Evolutionary conservation across 805 yeast species (phyloP).

Genomic region (baker's yeast (Saccharomyces cerevisiae)): DNA sequence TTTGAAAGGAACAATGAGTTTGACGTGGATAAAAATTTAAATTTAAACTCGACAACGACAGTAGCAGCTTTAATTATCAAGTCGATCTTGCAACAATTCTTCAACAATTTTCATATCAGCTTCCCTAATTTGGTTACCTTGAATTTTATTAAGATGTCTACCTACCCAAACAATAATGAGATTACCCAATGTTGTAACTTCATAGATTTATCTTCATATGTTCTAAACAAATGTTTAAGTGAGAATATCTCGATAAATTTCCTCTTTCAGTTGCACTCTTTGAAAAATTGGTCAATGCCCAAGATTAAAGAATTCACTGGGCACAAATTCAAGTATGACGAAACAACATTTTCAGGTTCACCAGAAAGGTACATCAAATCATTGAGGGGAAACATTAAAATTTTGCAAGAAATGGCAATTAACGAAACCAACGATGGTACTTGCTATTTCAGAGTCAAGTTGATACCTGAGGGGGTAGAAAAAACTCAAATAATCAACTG

Average conservation of each 20-base stretch:
- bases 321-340: slow-evolving; percentile 20
- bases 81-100: slow-evolving; percentile 6
- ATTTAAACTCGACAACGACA: not conserved
- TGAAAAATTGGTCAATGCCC: slow-evolving; percentile 21
- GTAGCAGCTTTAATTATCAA: slow-evolving; percentile 6
- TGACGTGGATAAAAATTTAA: not conserved
- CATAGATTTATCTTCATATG: slow-evolving; percentile 14
- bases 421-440: slow-evolving; percentile 20
- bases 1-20: not conserved
- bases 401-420: slow-evolving; percentile 13
- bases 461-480: slow-evolving; percentile 20
- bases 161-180: slow-evolving; percentile 1
- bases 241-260: slow-evolving; percentile 8
- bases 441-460: slow-evolving; percentile 16
- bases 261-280: slow-evolving; percentile 19
- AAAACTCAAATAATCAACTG: slow-evolving; percentile 18
- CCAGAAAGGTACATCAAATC: slow-evolving; percentile 7
- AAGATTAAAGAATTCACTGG: slow-evolving; percentile 16
- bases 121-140: slow-evolving; percentile 11
- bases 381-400: slow-evolving; percentile 10
- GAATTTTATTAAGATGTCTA: slow-evolving; percentile 7
- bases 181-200: slow-evolving; percentile 14
- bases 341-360: slow-evolving; percentile 10
- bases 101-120: slow-evolving; percentile 6
- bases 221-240: slow-evolving; percentile 11